Conservation (phyloP, 2,329 filamentous ascomycete genomes). For the Penicillium sp. region DNA sequence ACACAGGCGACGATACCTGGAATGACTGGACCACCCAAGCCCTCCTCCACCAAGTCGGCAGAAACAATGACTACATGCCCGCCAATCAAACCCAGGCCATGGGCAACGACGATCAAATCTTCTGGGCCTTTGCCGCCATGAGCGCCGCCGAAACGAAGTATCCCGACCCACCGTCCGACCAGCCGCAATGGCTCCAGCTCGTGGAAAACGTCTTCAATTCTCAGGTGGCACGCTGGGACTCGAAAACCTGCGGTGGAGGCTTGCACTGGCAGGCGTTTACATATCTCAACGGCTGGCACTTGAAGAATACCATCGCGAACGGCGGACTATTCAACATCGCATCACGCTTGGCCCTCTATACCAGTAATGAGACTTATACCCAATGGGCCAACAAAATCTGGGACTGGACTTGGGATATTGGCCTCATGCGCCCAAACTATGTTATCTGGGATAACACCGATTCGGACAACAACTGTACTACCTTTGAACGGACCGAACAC, state of each 20-base stretch:
- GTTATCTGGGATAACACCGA: constrained; percentile 56
- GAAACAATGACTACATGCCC: constrained; percentile 45
- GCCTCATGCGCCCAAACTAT: constrained; percentile 50
- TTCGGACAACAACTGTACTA: constrained; percentile 51
- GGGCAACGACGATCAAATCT: constrained; percentile 20
- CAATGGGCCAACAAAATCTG: constrained; percentile 42
- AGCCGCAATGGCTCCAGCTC: constrained; percentile 72
- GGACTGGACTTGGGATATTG: constrained; percentile 43
- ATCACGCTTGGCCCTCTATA: constrained; percentile 45
- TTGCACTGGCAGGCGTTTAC: constrained; percentile 78
- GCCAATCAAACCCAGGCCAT: constrained; percentile 13
- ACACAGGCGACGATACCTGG: constrained; percentile 32
- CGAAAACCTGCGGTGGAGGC: constrained; percentile 68
- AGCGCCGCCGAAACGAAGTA: constrained; percentile 24
- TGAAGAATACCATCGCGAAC: constrained; percentile 59
- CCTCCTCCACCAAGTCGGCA: constrained; percentile 62
- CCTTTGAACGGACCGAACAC: constrained; percentile 53
- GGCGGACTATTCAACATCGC: constrained; percentile 57
- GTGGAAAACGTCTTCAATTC: constrained; percentile 78
- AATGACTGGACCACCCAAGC: constrained; percentile 38
- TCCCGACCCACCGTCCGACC: constrained; percentile 42
- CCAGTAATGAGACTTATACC: constrained; percentile 42
- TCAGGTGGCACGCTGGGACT: constrained; percentile 71
- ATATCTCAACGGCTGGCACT: constrained; percentile 55
- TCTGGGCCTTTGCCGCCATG: constrained; percentile 26